Conservation (phyloP, 2,329 filamentous ascomycete species). For the Apiospora koreana region DNA sequence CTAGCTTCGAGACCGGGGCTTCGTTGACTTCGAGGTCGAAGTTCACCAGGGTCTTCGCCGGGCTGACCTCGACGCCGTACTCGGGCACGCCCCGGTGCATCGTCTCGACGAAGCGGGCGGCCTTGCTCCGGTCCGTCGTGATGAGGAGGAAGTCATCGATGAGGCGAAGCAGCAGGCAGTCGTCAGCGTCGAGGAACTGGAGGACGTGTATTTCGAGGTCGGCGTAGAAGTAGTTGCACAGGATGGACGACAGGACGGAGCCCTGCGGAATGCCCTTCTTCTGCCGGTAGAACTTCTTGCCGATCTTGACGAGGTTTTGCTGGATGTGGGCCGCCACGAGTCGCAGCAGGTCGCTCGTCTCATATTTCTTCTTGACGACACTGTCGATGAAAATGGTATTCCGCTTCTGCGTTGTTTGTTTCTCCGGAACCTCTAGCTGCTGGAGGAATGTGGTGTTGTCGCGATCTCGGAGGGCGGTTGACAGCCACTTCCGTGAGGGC, state of each 20-base stretch:
- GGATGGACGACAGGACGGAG: constrained; percentile 79
- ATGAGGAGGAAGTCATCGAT: constrained; percentile 94
- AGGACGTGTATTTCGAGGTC: constrained; percentile 75
- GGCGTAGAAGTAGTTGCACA: constrained; percentile 97
- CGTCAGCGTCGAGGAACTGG: constrained; percentile 59
- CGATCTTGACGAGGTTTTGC: constrained; percentile 83
- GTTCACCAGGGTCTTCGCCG: constrained; percentile 80
- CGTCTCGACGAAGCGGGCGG: constrained; percentile 68
- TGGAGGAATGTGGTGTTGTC: constrained; percentile 48
- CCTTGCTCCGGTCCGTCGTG: constrained; percentile 68
- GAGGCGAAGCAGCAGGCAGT: constrained; percentile 74
- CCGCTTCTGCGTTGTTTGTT: constrained; percentile 46
- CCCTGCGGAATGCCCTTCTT: constrained; percentile 91
- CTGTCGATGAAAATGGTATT: constrained; percentile 80
- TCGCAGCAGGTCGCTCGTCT: constrained; percentile 61
- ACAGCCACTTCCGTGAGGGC: constrained; percentile 51
- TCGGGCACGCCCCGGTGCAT: constrained; percentile 80
- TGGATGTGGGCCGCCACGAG: constrained; percentile 79
- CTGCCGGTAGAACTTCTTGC: constrained; percentile 86
- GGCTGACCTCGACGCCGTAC: constrained; percentile 79
- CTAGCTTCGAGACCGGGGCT: constrained; percentile 45
- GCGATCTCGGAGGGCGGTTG: constrained; percentile 46
- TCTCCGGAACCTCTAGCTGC: constrained; percentile 38
- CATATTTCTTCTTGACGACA: constrained; percentile 57
- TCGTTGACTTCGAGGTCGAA: constrained; percentile 67